Base-by-base conservation (phyloP, 768 basidiomycete species). In the Tylopilus vinaceipallidus region DNA sequence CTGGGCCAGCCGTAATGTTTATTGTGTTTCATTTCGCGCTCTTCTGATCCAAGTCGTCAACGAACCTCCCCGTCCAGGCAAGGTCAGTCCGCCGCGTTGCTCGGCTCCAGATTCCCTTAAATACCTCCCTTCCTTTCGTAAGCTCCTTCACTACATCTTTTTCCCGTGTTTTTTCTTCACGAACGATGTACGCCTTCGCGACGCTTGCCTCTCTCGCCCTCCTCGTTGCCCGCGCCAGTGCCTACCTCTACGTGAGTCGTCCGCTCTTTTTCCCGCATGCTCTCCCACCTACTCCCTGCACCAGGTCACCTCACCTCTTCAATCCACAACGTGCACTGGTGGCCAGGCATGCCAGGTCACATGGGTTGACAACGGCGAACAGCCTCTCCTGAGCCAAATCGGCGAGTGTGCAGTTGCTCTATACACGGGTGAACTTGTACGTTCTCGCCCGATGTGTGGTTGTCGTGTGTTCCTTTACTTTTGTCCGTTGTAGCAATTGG, bases 321-420 rank as follows among this genome's bases (percentile, higher is more conserved):
- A 61, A 46, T 55, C 69, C 43, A 69, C 75, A 11, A 69, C 66
- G 20, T 87, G 83, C 61, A 68, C 69, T 33, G 87, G 71, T 22
- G 82, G 80, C 11, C 64, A 79, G 53, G 52, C 75, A 6, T 86
- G 83, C 66, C 65, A 61, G 0, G 74, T 88, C 7, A 49, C 71
- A 38, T 90, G 86, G 86, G 50, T 80, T 1, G 87, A 91, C 47
- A 72, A 90, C 53, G 86, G 86, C 16, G 33, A 52, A 10, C 32
- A 47, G 1, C 87, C 88, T 3, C 62, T 80, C 16, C 54, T 79
- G n/a, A 35, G 68, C 6, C 49, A 59, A 29, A 75, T 88, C 41
- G 84, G 85, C 4, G 62, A 77, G 0, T 75, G 78, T 43, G 67
- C 69, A 3, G 74, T 85, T 45, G 83, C 72, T 1, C 66, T 91